Percentiles rank a stretch among this genome's conserved stretches.
Evolutionary conservation across 768 basidiomycete genomes (phyloP).

Genomic region (Mycena floridula): DNA sequence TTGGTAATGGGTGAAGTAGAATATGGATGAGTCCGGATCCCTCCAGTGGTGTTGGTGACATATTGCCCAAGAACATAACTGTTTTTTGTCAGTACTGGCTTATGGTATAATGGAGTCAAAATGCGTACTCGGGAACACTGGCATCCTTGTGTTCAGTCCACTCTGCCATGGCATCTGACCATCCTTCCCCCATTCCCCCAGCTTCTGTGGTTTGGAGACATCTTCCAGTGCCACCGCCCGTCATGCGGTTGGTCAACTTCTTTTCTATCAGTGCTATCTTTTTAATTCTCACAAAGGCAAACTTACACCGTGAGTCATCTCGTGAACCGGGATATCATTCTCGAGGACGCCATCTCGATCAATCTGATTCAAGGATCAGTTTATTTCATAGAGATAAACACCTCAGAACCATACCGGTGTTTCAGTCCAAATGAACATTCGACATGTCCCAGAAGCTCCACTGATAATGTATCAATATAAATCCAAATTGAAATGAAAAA

Average conservation of each 20-base stretch:
- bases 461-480: not conserved
- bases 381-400: conserved; percentile 11
- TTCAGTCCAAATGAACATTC: conserved; percentile 14
- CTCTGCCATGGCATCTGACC: conserved; percentile 51
- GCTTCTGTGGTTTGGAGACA: conserved; percentile 61
- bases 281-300: no score
- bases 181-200: conserved; percentile 66
- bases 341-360: conserved; percentile 48
- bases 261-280: no score
- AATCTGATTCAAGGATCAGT: conserved; percentile 15
- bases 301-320: conserved; percentile 43
- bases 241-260: conserved; percentile 43
- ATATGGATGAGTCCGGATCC: conserved; percentile 39
- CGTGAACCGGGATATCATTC: conserved; percentile 40
- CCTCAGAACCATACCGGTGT: conserved; percentile 24
- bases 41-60: conserved; percentile 30
- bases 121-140: conserved; percentile 16
- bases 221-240: conserved; percentile 47
- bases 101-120: no score
- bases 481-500: not conserved
- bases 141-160: conserved; percentile 22
- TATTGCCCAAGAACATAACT: conserved; percentile 23
- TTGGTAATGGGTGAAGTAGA: no score
- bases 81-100: no score
- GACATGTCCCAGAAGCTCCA: not conserved